Base-by-base conservation (phyloP, 139 green algal genomes). In the Nannochloris sp. region DNA sequence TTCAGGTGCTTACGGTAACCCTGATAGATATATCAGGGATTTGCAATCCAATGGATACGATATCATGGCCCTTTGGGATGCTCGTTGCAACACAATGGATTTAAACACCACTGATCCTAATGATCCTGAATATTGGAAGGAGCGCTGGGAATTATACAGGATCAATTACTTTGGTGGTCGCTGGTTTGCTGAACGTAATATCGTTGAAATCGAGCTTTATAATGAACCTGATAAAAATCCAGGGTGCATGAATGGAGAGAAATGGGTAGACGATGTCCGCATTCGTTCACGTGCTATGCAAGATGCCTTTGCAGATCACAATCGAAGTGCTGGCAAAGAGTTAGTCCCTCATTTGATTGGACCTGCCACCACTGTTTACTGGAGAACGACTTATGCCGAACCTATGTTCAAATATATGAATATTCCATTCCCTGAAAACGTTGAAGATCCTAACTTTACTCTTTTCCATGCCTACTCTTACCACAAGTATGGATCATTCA, bases 161-260 rank as follows among this genome's bases (percentile, higher is more conserved):
- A 10, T 38, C 19, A 33, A 33, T 23, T 61, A 61, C 12, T 45
- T 61, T 38, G 54, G 54, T 42, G 54, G 54, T 53, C 54, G 54
- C n/a, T 61, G 31, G 44, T 6, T 61, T 23, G 54, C 54, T 61
- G 54, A 61, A n/a, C 23, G 54, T 25, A n/a, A 23, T 6, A 42
- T 61, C 32, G 54, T 33, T 33, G 23, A 61, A 0, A 23, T 61
- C 0, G 54, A 61, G 54, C 54, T 61, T 6, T 61, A 61, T 1
- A 61, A 61, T 61, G 54, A 61, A 23, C 54, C 54, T 15, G 32
- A 61, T n/a, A 47, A 54, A 47, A 24, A 57, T 57, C 23, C 23
- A 53, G 54, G 31, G 8, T 61, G 54, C 13, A 38, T 61, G n/a
- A 23, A 38, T 42, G 54, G 31, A 14, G 3, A 45, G 10, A 61